Evolutionary conservation across 106 monocot genomes (phyloP), one percentile per base, ranked within the genome.

Genomic region (Allium fistulosum): DNA sequence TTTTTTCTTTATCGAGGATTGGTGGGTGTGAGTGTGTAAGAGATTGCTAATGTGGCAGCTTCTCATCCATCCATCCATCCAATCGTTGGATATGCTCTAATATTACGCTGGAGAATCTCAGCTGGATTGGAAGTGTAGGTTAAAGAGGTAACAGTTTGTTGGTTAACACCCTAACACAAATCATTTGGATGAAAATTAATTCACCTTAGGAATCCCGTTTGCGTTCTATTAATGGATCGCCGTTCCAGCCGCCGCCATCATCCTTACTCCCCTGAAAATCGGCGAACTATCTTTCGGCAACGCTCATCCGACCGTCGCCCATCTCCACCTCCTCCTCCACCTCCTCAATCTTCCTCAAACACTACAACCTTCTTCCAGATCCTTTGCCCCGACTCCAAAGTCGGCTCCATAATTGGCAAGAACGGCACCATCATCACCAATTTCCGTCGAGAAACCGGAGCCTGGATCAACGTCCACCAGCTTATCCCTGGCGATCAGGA

Each of bases 381-480:
- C 69, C 91, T 95, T 16, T 95, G 95, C 73, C 85, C 88, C 49
- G 85, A 91, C 13, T 49, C 57, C 51, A 85, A 74, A 74, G 67
- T 65, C 65, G 80, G 67, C 49, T 64, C 63, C 68, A 87, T 97
- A 69, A 70, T 82, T 71, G 88, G 83, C 53, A 80, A 86, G 74
- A 78, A 67, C 26, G 90, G 80, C 11, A 48, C 69, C 67, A 69
- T 77, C 71, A 73, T 84, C 78, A 76, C 74, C 80, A 48, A 63
- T 58, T 11, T 86, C 67, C 78, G 91, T 11, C 81, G 80, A 45
- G 79, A 87, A 10, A 90, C 84, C 48, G 84, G 84, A 47, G 89
- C 92, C 48, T 87, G 92, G 87, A 83, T 99, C 73, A 77, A 68
- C 60, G 82, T 91, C 69, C 91, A 84, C 63, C 79, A 70, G 57